Base-by-base conservation (phyloP, 108 stramenopile species). In the Fragilaria crotonensis region DNA sequence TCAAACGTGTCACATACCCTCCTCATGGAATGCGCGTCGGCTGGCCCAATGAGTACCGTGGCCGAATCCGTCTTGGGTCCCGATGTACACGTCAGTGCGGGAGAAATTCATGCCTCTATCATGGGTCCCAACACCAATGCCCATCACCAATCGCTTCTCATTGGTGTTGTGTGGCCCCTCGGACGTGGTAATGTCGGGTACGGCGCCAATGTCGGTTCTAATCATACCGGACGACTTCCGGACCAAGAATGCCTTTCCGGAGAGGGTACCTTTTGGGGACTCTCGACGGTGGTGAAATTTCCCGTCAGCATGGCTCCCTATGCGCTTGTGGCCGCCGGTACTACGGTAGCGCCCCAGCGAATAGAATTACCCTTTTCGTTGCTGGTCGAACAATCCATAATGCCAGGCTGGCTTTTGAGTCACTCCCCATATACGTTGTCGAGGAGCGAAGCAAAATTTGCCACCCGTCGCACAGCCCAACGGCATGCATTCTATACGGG, bases 121-220 rank as follows among this genome's bases (percentile, higher is more conserved):
- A 63, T 96, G 30, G 95, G 95, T 4, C 93, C 93, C 51, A 88
- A 85, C 66, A 85, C 90, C 51, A 89, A 89, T 44, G 76, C 84
- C 2, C 95, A 96, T 71, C 95, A 96, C 65, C 90, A 90, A 52
- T 81, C 80, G 36, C 67, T 98, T 28, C 56, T 95, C 5, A 97
- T 98, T 59, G 79, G 90, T 3, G 71, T 86, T 4, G 45, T 96
- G 59, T 97, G 96, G 96, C 94, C 94, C 22, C 25, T 79, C 0
- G 97, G 97, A 30, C 59, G 96, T 45, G 96, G 96, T 17, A 96
- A 98, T 70, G 90, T 98, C 1, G 95, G 87, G 4, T 98, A 97
- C 60, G 97, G 97, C 7, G 78, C 80, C 48, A 96, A 96, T 60
- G 89, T 96, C 11, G 97, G 97, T 7, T 82, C 83, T 23, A 98